Evolutionary conservation across 805 yeast species (phyloP).

Genomic region (Starmerella stigmatis): DNA sequence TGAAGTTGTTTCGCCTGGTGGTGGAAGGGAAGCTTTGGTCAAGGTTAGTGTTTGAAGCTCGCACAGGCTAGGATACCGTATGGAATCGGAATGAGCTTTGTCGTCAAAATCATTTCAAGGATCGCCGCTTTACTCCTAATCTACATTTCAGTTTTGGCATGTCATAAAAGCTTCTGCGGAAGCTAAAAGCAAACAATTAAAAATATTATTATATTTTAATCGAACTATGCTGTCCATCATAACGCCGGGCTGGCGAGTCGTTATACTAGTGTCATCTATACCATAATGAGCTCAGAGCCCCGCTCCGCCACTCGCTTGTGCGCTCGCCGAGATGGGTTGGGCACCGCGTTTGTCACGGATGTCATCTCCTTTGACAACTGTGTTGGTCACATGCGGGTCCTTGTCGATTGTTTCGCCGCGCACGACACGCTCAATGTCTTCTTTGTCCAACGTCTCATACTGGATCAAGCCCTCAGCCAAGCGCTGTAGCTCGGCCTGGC

Average conservation of each 20-base stretch:
- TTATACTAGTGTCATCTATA: not conserved
- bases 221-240: too few species aligned
- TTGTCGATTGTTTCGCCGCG: slow-evolving; percentile 66
- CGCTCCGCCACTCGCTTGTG: slow-evolving; percentile 5
- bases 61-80: too few species aligned
- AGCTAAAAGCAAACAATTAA: too few species aligned
- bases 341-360: slow-evolving; percentile 26
- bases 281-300: not conserved
- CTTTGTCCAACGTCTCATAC: slow-evolving; percentile 86
- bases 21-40: too few species aligned
- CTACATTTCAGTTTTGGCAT: too few species aligned
- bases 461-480: slow-evolving; percentile 88
- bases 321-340: slow-evolving; percentile 5
- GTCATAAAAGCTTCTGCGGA: too few species aligned
- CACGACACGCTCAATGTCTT: slow-evolving; percentile 79
- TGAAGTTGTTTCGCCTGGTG: too few species aligned
- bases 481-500: slow-evolving; percentile 62
- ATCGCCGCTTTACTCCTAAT: too few species aligned
- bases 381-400: slow-evolving; percentile 60
- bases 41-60: too few species aligned
- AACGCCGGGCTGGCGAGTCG: too few species aligned
- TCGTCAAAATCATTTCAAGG: too few species aligned
- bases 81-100: too few species aligned
- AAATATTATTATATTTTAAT: not conserved
- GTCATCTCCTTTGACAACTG: slow-evolving; percentile 47